Evolutionary conservation across 2,329 filamentous ascomycete species (phyloP), one percentile per base, ranked within the genome.

Genomic region (Chrysosphaeria jannelii): DNA sequence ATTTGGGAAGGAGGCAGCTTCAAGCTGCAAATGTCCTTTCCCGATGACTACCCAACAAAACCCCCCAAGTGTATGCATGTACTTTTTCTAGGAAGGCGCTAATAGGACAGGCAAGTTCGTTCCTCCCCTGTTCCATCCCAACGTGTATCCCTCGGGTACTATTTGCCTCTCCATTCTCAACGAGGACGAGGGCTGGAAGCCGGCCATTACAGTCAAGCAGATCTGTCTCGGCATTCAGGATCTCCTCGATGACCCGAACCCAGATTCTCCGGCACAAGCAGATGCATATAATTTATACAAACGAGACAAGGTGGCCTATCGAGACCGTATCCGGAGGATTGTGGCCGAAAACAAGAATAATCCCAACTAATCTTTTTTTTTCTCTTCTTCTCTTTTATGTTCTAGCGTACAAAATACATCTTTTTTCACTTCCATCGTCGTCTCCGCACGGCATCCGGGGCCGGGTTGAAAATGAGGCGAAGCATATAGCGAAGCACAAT

Each of bases 131-230:
- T 97, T 97, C 51, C 85, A 97, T 40, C 85, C 85, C 1, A 97
- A 97, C 43, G 85, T 97, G 34, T 97, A 97, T 42, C 85, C 85
- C 0, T 93, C 81, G 1, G 88, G 85, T 34, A 97, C 85, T 22
- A 85, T 97, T 30, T 97, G 85, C 41, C 58, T 97, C 12, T 90
- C 76, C 14, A 97, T 97, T 34, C 50, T 97, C 33, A 97, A 93
- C 47, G 88, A 97, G 44, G 85, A 97, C 37, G 85, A 97, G 43
- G 79, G 74, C 5, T 97, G 88, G 85, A 88, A 89, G 45, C 88
- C 85, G 1, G 81, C 85, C 5, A 97, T 97, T 38, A 97, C 85
- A 1, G 76, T 97, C 43, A 93, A 91, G 48, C 78, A 93, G 47
- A 93, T 97, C 31, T 59, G 93, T 5, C 57, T 93, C 2, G 85